Evolutionary conservation across 2,329 filamentous ascomycete genomes (phyloP).

Genomic region (Penicillium sp.): DNA sequence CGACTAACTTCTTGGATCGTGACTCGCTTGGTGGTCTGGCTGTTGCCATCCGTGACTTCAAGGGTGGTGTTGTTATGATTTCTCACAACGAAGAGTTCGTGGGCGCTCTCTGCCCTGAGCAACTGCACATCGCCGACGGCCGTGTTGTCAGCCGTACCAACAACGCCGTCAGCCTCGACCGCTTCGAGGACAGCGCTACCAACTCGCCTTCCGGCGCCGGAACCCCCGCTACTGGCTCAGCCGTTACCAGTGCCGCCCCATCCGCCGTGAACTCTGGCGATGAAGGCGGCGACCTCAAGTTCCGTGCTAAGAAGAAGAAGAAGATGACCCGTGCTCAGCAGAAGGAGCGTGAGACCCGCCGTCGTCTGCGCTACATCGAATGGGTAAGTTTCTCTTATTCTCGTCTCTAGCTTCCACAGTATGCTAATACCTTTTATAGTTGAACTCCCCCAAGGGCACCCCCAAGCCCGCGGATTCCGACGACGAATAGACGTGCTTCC

Average conservation of each 20-base stretch:
- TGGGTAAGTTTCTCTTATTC: constrained; percentile 41
- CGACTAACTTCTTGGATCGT: constrained; percentile 98
- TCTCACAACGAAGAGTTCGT: constrained; percentile 99
- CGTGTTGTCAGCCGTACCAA: constrained; percentile 80
- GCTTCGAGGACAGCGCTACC: constrained; percentile 79
- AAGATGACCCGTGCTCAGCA: constrained; percentile 96
- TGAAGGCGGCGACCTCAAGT: constrained; percentile 85
- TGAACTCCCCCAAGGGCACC: constrained; percentile 82
- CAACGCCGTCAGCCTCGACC: constrained; percentile 69
- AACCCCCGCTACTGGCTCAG: constrained; percentile 57
- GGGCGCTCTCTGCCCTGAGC: constrained; percentile 89
- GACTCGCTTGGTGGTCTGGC: constrained; percentile 94
- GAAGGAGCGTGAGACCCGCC: constrained; percentile 87
- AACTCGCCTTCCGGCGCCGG: constrained; percentile 51
- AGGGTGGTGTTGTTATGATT: constrained; percentile 98
- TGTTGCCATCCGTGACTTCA: constrained; percentile 97
- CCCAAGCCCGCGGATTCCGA: constrained; percentile 74
- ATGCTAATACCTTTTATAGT: constrained; percentile 54
- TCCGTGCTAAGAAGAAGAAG: constrained; percentile 89
- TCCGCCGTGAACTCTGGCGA: constrained; percentile 75
- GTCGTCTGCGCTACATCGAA: constrained; percentile 77
- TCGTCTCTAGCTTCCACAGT: background rate
- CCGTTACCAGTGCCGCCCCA: constrained; percentile 58
- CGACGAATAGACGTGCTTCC: constrained; percentile 54
- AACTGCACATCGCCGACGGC: constrained; percentile 90